phyloP scores from a whole-genome alignment of 176 grass and related monocot genomes.

The Typha latifolia region DNA sequence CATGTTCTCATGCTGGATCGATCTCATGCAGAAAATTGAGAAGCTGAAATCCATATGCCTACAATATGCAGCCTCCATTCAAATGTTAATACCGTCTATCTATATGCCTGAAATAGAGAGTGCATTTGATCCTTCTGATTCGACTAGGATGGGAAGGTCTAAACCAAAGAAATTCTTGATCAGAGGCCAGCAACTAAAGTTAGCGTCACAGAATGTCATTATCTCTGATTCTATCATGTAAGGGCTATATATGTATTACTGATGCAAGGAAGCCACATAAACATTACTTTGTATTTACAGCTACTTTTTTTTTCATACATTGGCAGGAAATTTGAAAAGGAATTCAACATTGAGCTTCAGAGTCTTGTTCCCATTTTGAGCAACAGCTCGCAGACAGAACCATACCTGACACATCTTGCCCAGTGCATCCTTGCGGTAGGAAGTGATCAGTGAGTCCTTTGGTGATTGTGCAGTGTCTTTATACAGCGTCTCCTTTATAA shows the following conservation, averaged over 20 bases:
- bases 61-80: constrained; percentile 74
- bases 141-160: constrained; percentile 20
- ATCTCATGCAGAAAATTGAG: constrained; percentile 67
- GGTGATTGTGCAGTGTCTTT: neutral
- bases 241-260: neutral
- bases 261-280: neutral
- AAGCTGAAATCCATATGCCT: constrained; percentile 83
- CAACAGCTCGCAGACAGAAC: constrained; percentile 74
- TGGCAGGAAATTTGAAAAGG: constrained; percentile 77
- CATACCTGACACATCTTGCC: constrained; percentile 82
- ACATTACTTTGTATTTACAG: neutral
- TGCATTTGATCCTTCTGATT: constrained; percentile 8
- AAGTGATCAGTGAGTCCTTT: constrained; percentile 42
- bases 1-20: constrained; percentile 16
- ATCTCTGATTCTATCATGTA: constrained; percentile 82
- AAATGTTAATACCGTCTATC: constrained; percentile 72
- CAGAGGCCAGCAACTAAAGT: constrained; percentile 44
- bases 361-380: constrained; percentile 58
- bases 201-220: constrained; percentile 45
- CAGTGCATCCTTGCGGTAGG: constrained; percentile 78
- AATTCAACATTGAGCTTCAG: constrained; percentile 85
- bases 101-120: constrained; percentile 36
- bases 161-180: constrained; percentile 35
- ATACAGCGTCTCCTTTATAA: neutral
- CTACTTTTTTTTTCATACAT: neutral